Evolutionary conservation across 2,329 filamentous ascomycete species (phyloP).

Genomic region (Aspergillus jensenii): DNA sequence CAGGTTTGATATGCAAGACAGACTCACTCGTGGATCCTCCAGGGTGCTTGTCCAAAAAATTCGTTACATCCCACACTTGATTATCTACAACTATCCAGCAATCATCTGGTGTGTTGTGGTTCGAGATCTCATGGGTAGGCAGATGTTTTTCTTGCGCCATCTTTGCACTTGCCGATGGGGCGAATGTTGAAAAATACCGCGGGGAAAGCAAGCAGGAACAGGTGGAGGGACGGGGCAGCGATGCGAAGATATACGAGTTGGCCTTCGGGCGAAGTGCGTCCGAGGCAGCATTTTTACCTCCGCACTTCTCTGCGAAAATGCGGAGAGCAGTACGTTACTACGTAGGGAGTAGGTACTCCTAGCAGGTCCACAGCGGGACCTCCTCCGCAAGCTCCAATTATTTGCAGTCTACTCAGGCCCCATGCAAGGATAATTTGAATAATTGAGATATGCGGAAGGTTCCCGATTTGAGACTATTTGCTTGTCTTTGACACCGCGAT

Average conservation of each 20-base stretch:
- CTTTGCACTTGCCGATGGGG: not conserved
- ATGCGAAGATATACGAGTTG: slow-evolving; percentile 2
- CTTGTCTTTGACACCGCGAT: not conserved
- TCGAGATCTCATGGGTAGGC: slow-evolving; percentile 46
- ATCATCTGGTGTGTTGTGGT: slow-evolving; percentile 50
- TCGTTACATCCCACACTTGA: slow-evolving; percentile 66
- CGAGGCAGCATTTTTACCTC: slow-evolving; percentile 4
- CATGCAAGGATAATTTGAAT: not conserved
- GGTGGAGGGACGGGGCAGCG: not conserved
- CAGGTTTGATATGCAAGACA: slow-evolving; percentile 13
- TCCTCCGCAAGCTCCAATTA: not conserved
- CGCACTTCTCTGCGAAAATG: slow-evolving; percentile 9
- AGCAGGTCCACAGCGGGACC: slow-evolving; percentile 10
- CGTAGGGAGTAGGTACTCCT: not conserved
- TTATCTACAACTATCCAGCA: slow-evolving; percentile 70
- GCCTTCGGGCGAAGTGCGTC: slow-evolving; percentile 1
- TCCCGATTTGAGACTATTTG: not conserved
- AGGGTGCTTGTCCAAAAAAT: slow-evolving; percentile 64
- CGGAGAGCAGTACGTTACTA: slow-evolving; percentile 6
- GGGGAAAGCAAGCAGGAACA: not conserved
- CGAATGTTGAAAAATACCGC: not conserved
- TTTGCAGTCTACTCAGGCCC: not conserved
- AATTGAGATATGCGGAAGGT: not conserved
- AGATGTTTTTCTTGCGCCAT: slow-evolving; percentile 37
- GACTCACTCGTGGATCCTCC: slow-evolving; percentile 56